Base-by-base conservation (phyloP, 768 basidiomycete genomes). In the Tricholoma saponaceum region DNA sequence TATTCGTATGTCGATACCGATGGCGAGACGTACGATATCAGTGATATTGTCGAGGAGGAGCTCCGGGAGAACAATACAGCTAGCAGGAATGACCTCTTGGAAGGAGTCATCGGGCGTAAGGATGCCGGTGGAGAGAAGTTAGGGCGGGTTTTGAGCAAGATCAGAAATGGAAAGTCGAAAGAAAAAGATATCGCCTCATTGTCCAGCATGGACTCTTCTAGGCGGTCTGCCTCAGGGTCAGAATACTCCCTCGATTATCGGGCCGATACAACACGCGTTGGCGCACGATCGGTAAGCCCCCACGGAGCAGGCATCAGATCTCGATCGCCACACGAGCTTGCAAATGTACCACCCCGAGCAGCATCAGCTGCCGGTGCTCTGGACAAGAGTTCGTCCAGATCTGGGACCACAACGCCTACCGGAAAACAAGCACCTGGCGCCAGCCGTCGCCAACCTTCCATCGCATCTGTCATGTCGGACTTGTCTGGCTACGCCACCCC, bases 1-100 rank as follows among this genome's bases (percentile, higher is more conserved):
- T 99, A 99, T 69, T 97, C 95, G 37, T 98, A 93, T 69, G 89
- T 98, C 41, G 87, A 93, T 60, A 80, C 84, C 2, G 92, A 95
- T 60, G 96, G 95, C 2, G 92, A 92, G 73, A 89, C 89, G 0
- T 90, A 87, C 65, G 96, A 98, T 69, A 93, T 98, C 68, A 94
- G 92, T 65, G 89, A 96, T 60, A 87, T 97, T 51, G 82, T 98
- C 49, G 93, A 95, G 67, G 85, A 91, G 70, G 96, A 96, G 64
- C 89, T 90, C 80, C 76, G 83, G n/a, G 83, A 81, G 26, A 76
- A 75, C 37, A 72, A 70, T 37, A 41, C 62, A 41, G 66, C 65
- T 13, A 70, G 75, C 28, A 77, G 79, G 66, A 78, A 76, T 39
- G 90, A 92, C 63, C 72, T 92, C 18, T 70, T 93, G 37, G 84